Base-by-base conservation (phyloP, 2,329 filamentous ascomycete genomes). In the Pseudogymnoascus sp. region DNA sequence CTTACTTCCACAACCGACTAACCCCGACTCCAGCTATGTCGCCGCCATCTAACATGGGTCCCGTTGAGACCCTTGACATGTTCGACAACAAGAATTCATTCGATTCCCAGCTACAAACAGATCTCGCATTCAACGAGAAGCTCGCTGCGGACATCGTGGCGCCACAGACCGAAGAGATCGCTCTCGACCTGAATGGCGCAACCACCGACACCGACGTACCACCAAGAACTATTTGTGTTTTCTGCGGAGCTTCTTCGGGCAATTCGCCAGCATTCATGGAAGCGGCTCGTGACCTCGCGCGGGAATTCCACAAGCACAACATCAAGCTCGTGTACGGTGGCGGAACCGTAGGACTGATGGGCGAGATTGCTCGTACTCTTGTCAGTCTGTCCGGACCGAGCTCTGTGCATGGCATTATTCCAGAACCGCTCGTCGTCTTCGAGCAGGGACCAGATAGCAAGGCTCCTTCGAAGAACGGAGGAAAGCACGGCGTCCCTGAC, bases 341-440 rank as follows among this genome's bases (percentile, higher is more conserved):
- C 70, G 95, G 95, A 72, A 98, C 93, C 2, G 86, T 92, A 39
- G 95, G 95, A 8, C 83, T 99, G 54, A 99, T 99, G 95, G 95
- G 95, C 73, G 92, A 97, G 74, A 16, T 64, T 1, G 92, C 95
- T 54, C 89, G 88, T 71, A 93, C 91, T 0, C 86, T 99, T 28
- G 92, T 96, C 69, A 82, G 89, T 0, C 85, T 97, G 67, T 87
- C 88, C 4, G 93, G 95, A 2, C 91, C 93, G 0, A 76, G 86
- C 61, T 79, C 89, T 11, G 95, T 98, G 14, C 93, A 97, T 78
- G 95, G 95, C 73, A 90, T 99, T 75, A 97, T 99, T 72, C 95
- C 95, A 4, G 84, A 88, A 62, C 89, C 93, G 0, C 84, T 99
- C 5, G 86, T 97, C 51, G 83, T 84, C 69, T 89, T 88, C 75